A percentile compares a stretch with the other conserved stretches of the same genome.
Conservation (phyloP, 2,329 filamentous ascomycete genomes). For the Dendryphion nanum region DNA sequence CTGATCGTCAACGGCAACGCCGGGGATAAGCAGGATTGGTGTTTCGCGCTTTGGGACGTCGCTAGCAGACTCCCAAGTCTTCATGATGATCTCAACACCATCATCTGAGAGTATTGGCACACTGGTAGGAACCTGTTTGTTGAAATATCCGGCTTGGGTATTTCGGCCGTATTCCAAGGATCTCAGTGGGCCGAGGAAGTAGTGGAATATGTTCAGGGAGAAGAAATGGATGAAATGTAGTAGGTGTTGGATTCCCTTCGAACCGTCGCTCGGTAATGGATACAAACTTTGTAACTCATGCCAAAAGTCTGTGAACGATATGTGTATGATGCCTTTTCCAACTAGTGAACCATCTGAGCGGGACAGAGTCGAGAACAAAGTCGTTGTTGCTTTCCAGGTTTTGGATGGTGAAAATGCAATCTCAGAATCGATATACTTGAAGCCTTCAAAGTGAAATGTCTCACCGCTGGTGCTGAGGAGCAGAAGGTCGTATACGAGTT, state of each 20-base stretch:
- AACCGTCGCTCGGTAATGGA: slow-evolving; percentile 17
- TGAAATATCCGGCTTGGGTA: slow-evolving; percentile 45
- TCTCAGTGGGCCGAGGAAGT: slow-evolving; percentile 56
- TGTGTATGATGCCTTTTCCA: slow-evolving; percentile 61
- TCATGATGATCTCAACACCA: slow-evolving; percentile 52
- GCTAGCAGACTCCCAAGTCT: slow-evolving; percentile 55
- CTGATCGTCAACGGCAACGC: slow-evolving; percentile 62
- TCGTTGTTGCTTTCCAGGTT: slow-evolving; percentile 63
- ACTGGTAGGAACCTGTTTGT: slow-evolving; percentile 48
- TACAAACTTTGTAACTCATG: slow-evolving; percentile 56
- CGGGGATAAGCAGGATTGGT: slow-evolving; percentile 60
- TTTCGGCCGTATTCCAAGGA: slow-evolving; percentile 55
- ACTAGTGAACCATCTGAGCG: slow-evolving; percentile 43
- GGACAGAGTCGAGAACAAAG: slow-evolving; percentile 61
- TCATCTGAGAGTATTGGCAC: slow-evolving; percentile 54
- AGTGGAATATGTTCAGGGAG: slow-evolving; percentile 51
- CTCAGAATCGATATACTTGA: slow-evolving; percentile 61
- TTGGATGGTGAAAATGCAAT: slow-evolving; percentile 55
- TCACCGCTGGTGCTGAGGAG: slow-evolving; percentile 56
- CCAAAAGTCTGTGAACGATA: slow-evolving; percentile 54
- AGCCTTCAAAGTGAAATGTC: slow-evolving; percentile 59
- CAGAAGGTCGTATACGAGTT: slow-evolving; percentile 62
- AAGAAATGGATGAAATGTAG: slow-evolving; percentile 49
- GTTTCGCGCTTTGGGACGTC: slow-evolving; percentile 17
- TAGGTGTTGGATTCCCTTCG: slow-evolving; percentile 29